Base-by-base conservation (phyloP, 148 eudicot genomes). In the Vaccinium vitisidaea region DNA sequence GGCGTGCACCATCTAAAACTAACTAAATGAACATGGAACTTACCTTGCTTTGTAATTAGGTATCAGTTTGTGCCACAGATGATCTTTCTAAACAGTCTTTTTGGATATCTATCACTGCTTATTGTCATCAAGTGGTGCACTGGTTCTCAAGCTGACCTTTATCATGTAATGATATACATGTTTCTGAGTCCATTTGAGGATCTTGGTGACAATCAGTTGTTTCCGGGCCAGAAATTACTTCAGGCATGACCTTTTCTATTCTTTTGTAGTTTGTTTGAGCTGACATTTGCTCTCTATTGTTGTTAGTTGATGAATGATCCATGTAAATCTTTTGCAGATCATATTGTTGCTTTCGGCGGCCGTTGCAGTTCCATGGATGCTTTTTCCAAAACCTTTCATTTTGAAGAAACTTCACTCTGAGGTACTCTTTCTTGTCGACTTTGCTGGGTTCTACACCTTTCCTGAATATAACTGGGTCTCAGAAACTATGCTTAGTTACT, bases 321-420 rank as follows among this genome's bases (percentile, higher is more conserved):
- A 50, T 86, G 25, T 73, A 76, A 10, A 32, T 23, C 52, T 71
- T 84, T 83, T 89, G 87, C 94, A 97, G 99, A 90, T 97, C 83
- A 83, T 92, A 83, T 90, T 97, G 92, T 91, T 97, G 90, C 85
- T 95, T 80, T 85, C 89, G 82, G 98, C 98, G 63, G 8, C 95
- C 77, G 56, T 95, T 87, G 98, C 99, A 30, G 99, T 95, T 85
- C 99, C 99, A 83, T 97, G 99, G 99, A 97, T 97, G 99, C 98
- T 97, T 79, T 97, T 97, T 84, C 98, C 98, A 50, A 97, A 97
- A 90, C 99, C 99, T 56, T 97, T 97, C 84, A 93, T 97, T 87
- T 88, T 97, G 86, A 97, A 88, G 92, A 95, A 90, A 88, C 96
- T 87, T 87, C 93, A 95, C 80, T 81, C 94, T 30, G 96, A 97